phyloP scores from a whole-genome alignment of 768 basidiomycete species.

The Mycena kentingensis region DNA sequence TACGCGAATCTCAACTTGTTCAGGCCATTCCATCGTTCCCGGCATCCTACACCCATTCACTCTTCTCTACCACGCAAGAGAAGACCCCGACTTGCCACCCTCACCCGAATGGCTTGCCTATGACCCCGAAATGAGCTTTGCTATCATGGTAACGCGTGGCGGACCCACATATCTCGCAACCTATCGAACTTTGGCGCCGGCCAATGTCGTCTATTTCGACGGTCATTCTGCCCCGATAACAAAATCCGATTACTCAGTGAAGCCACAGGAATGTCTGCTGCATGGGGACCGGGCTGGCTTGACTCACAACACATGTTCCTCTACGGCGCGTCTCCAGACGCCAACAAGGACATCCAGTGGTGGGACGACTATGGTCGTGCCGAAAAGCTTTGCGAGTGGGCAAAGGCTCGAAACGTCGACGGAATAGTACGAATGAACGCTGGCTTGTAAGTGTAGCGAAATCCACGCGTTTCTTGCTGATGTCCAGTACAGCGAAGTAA shows the following conservation, averaged over 20 bases:
- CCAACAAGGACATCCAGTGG: slow-evolving; percentile 12
- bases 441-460: slow-evolving; percentile 23
- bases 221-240: slow-evolving; percentile 9
- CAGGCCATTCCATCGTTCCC: slow-evolving; percentile 28
- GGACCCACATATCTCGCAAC: slow-evolving; percentile 23
- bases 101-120: slow-evolving; percentile 31
- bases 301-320: slow-evolving; percentile 29
- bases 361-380: slow-evolving; percentile 30
- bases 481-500: slow-evolving; percentile 20
- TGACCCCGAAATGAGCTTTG: slow-evolving; percentile 28
- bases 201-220: slow-evolving; percentile 24
- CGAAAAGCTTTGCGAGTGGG: slow-evolving; percentile 25
- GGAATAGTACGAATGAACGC: slow-evolving; percentile 32
- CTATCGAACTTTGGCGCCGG: slow-evolving; percentile 21
- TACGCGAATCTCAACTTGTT: background rate
- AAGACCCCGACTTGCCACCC: slow-evolving; percentile 17
- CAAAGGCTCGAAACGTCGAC: slow-evolving; percentile 19
- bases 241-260: background rate
- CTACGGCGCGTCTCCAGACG: slow-evolving; percentile 22
- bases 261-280: slow-evolving; percentile 19
- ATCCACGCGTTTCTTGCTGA: background rate
- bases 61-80: slow-evolving; percentile 28
- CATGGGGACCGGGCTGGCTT: slow-evolving; percentile 24
- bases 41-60: slow-evolving; percentile 22
- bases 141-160: slow-evolving; percentile 23